phyloP scores from a whole-genome alignment of 2,329 filamentous ascomycete species.

The Xylaria sp. region DNA sequence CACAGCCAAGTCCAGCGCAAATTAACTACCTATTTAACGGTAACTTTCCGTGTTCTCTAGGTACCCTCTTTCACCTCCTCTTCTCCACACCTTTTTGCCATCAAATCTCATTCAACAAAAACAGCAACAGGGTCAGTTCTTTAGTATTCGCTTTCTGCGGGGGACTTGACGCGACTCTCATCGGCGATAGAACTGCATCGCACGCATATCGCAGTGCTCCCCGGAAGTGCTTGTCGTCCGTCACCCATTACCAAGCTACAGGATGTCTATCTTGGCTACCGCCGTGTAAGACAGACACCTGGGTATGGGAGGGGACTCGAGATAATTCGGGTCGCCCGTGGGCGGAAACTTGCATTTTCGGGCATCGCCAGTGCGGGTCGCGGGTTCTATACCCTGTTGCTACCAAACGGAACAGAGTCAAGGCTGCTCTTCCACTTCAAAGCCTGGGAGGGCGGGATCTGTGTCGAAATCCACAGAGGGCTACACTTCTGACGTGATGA shows the following conservation, averaged over 20 bases:
- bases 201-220: constrained; percentile 22
- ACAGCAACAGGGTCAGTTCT: constrained; percentile 21
- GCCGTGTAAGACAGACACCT: constrained; percentile 16
- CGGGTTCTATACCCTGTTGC: constrained; percentile 20
- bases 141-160: constrained; percentile 17
- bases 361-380: constrained; percentile 11
- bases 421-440: constrained; percentile 18
- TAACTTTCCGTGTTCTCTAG: constrained; percentile 6
- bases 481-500: constrained; percentile 9
- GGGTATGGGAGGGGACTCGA: constrained; percentile 16
- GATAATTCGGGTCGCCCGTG: constrained; percentile 13
- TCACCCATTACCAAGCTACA: constrained; percentile 22
- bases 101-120: constrained; percentile 20
- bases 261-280: constrained; percentile 15
- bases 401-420: constrained; percentile 17
- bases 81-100: constrained; percentile 13
- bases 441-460: constrained; percentile 13
- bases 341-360: constrained; percentile 21
- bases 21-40: not conserved
- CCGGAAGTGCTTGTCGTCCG: constrained; percentile 11
- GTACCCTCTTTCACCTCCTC: not conserved
- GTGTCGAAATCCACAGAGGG: constrained; percentile 10
- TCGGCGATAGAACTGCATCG: constrained; percentile 20
- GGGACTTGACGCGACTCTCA: constrained; percentile 13
- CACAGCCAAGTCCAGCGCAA: constrained; percentile 4